phyloP scores from a whole-genome alignment of 148 eudicot species.

The Rhododendron williamsianum region DNA sequence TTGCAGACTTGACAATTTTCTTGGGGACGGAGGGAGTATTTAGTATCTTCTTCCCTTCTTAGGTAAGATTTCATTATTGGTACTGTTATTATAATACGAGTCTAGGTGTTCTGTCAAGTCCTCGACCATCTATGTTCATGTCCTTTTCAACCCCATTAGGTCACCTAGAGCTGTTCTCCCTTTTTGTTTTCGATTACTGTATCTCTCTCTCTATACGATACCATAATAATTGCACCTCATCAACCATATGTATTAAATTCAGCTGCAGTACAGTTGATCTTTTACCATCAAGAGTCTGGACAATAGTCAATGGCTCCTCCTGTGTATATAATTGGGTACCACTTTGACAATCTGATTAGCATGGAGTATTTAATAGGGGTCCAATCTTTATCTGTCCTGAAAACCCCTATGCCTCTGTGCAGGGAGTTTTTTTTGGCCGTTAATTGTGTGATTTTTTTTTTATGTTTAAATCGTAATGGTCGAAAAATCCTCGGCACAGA shows the following conservation, averaged over 20 bases:
- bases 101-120: neutral
- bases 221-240: neutral
- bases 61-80: neutral
- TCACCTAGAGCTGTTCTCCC: constrained; percentile 10
- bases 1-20: too few relatives aligned
- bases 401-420: too few relatives aligned
- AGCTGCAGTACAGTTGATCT: neutral
- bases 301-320: neutral
- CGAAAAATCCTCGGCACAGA: too few relatives aligned
- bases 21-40: neutral
- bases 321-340: neutral
- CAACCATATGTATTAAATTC: neutral
- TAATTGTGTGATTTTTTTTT: too few relatives aligned
- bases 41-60: neutral
- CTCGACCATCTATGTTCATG: neutral
- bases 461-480: too few relatives aligned
- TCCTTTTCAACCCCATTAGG: constrained; percentile 8
- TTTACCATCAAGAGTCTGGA: neutral
- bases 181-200: neutral
- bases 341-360: neutral
- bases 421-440: too few relatives aligned
- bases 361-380: neutral
- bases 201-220: too few relatives aligned
- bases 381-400: too few relatives aligned
- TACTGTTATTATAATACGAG: neutral